phyloP scores from a whole-genome alignment of 495 filamentous ascomycete species.

The Podospora tetraspora region DNA sequence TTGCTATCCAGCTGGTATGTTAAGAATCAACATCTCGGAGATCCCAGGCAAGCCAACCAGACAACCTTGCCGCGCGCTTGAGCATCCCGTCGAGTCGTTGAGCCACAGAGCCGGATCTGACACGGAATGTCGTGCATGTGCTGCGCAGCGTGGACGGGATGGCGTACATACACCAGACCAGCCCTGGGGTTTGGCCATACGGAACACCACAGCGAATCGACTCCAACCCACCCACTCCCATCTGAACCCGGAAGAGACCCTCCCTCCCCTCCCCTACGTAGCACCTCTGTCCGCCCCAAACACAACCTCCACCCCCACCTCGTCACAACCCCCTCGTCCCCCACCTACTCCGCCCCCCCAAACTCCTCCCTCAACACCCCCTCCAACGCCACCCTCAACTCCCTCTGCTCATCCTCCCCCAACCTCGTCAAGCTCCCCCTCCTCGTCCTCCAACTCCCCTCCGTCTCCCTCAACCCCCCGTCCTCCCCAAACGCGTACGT shows the following conservation, averaged over 20 bases:
- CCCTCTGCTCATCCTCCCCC: constrained; percentile 41
- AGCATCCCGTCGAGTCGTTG: not conserved
- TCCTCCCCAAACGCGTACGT: constrained; percentile 63
- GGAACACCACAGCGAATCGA: not conserved
- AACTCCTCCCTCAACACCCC: constrained; percentile 26
- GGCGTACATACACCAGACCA: not conserved
- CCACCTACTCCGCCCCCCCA: constrained; percentile 9
- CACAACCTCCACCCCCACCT: not conserved
- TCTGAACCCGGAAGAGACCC: not conserved
- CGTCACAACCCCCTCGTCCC: not conserved
- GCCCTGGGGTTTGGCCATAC: not conserved
- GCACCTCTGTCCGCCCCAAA: not conserved
- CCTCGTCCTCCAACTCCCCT: constrained; percentile 49
- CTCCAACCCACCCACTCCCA: not conserved
- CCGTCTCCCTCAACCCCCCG: constrained; percentile 54
- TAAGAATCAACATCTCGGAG: not conserved
- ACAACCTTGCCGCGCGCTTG: not conserved
- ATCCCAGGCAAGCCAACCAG: too few species aligned
- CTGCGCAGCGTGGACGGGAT: not conserved
- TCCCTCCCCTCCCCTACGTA: not conserved
- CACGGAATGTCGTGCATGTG: not conserved
- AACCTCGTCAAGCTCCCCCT: constrained; percentile 44
- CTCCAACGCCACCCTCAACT: constrained; percentile 33
- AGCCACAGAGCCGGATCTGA: not conserved
- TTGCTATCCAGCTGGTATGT: not conserved